Conservation (phyloP, 768 basidiomycete species). For the Epithele typhae region DNA sequence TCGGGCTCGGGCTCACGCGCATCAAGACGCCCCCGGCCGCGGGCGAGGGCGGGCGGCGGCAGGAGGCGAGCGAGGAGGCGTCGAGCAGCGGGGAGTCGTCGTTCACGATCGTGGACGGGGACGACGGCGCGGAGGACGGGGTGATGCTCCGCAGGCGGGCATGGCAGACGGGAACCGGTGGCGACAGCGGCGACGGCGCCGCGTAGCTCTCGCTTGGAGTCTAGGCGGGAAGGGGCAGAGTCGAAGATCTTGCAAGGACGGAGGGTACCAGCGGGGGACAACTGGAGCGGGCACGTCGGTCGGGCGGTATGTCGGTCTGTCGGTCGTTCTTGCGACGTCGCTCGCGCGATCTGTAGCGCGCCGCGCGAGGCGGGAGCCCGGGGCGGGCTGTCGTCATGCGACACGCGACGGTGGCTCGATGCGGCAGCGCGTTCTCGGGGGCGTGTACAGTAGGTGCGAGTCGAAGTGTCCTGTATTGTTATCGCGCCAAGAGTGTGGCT, state of each 20-base stretch:
- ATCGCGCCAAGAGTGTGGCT: conserved; percentile 11
- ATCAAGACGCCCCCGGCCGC: too few species aligned
- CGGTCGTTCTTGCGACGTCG: too few species aligned
- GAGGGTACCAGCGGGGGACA: too few species aligned
- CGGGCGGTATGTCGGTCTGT: too few species aligned
- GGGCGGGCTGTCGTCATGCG: conserved; percentile 3
- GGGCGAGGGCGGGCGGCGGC: conserved; percentile 3
- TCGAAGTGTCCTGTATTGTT: conserved; percentile 23
- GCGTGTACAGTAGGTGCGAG: conserved; percentile 5
- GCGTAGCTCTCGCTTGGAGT: too few species aligned
- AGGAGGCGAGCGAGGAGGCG: background rate
- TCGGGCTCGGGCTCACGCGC: too few species aligned
- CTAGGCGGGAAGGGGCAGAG: too few species aligned
- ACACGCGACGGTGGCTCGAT: conserved; percentile 10
- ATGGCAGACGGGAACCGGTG: conserved; percentile 12
- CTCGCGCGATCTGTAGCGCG: too few species aligned
- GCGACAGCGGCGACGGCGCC: conserved; percentile 5
- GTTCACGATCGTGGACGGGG: conserved; percentile 21
- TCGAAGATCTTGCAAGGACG: too few species aligned
- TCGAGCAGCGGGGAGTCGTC: conserved; percentile 19
- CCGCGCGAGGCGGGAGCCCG: background rate
- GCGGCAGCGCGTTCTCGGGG: conserved; percentile 10
- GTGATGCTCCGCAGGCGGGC: conserved; percentile 18
- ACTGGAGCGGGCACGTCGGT: too few species aligned
- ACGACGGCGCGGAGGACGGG: conserved; percentile 21